A percentile compares a stretch with the other conserved stretches of the same genome.
Evolutionary conservation across 163 green algal genomes (phyloP).

Genomic region (Trebouxiophyceae sp.): DNA sequence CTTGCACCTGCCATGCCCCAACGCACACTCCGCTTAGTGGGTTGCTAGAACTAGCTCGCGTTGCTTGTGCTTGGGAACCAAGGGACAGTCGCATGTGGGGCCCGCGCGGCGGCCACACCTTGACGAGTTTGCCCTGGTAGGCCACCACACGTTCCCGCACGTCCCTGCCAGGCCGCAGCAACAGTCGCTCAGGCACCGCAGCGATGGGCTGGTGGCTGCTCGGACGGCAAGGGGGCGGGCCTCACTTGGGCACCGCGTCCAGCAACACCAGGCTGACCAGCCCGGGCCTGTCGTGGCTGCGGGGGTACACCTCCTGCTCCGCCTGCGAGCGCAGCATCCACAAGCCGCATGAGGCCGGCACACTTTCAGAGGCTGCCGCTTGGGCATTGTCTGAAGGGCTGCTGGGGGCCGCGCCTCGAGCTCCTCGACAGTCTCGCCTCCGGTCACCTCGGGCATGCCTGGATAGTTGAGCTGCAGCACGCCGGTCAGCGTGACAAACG

Average conservation of each 20-base stretch:
- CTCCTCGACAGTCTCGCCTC: constrained; percentile 4
- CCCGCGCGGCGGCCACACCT: no score
- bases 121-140: constrained; percentile 48
- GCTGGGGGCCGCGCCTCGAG: not conserved
- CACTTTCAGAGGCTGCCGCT: no score
- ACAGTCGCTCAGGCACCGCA: no score
- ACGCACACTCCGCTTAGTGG: no score
- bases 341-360: no score
- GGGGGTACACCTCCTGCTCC: constrained; percentile 23
- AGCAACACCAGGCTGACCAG: constrained; percentile 41
- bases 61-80: no score
- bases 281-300: constrained; percentile 26
- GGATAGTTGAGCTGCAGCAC: not conserved
- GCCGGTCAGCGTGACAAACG: not conserved
- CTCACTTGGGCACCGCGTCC: constrained; percentile 3
- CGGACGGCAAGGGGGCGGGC: no score
- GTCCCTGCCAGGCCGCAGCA: no score
- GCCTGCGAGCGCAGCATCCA: no score
- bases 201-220: no score
- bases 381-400: not conserved
- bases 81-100: constrained; percentile 2
- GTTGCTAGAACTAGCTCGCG: no score
- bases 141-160: constrained; percentile 44
- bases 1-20: constrained; percentile 8
- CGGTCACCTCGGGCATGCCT: not conserved